Evolutionary conservation across 768 basidiomycete species (phyloP).

Genomic region (Mycena metata): DNA sequence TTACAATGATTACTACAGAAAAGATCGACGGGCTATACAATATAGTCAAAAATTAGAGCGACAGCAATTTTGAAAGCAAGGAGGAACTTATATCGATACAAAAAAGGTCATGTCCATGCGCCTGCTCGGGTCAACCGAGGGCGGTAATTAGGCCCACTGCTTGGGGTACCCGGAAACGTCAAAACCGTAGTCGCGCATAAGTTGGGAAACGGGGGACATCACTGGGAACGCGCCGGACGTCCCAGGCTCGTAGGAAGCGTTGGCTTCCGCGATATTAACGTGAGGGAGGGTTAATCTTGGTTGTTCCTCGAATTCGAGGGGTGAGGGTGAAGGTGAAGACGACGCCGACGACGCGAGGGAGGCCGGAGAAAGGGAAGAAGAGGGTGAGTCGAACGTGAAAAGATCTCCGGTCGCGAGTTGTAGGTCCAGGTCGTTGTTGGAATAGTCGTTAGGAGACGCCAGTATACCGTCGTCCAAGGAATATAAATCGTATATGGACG

Average conservation of each 20-base stretch:
- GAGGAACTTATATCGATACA: conserved; percentile 32
- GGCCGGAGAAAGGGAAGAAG: conserved; percentile 21
- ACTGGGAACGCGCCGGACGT: conserved; percentile 10
- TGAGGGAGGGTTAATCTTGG: conserved; percentile 2
- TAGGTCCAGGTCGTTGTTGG: conserved; percentile 10
- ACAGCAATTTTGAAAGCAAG: conserved; percentile 20
- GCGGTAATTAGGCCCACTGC: conserved; percentile 16
- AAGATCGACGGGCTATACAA: conserved; percentile 38
- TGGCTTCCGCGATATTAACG: conserved; percentile 22
- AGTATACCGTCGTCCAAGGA: neutral
- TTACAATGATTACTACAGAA: conserved; percentile 36
- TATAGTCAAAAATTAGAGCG: conserved; percentile 27
- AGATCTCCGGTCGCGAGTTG: conserved; percentile 16
- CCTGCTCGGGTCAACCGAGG: conserved; percentile 27
- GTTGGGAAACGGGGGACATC: conserved; percentile 27
- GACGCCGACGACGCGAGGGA: conserved; percentile 22
- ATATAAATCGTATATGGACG: neutral
- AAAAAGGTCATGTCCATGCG: conserved; percentile 20
- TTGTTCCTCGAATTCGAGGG: conserved; percentile 18
- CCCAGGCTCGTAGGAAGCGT: conserved; percentile 17
- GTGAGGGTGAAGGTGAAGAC: conserved; percentile 27
- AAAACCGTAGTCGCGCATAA: conserved; percentile 13
- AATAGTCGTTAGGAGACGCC: conserved; percentile 9
- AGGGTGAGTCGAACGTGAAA: conserved; percentile 20
- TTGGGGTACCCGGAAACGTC: conserved; percentile 15